Percentiles rank a stretch among this genome's conserved stretches.
Evolutionary conservation across 768 basidiomycete genomes (phyloP).

Genomic region (Tephrocybe sp.): DNA sequence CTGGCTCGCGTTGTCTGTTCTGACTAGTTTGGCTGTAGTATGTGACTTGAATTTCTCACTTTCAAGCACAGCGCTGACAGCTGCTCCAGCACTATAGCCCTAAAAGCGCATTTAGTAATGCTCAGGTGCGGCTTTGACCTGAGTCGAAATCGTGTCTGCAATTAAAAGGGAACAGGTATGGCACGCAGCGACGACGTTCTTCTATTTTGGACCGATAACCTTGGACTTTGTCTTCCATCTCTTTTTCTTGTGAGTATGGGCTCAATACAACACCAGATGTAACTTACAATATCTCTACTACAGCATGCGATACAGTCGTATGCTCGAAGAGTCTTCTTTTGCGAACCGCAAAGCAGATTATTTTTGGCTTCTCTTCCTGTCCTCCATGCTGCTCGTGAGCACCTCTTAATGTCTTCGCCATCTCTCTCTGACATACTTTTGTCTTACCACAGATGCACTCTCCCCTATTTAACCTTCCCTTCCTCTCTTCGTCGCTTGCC

Average conservation of each 20-base stretch:
- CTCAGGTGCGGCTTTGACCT: constrained; percentile 50
- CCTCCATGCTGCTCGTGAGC: constrained; percentile 80
- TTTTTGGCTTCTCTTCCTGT: constrained; percentile 89
- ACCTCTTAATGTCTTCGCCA: constrained; percentile 21
- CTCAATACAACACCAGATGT: constrained; percentile 64
- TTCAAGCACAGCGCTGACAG: constrained; percentile 2
- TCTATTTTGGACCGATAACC: constrained; percentile 93
- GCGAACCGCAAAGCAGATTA: constrained; percentile 91
- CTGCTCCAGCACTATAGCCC: constrained; percentile 71
- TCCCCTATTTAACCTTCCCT: constrained; percentile 87
- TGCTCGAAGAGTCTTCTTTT: constrained; percentile 97
- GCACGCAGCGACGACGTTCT: constrained; percentile 88
- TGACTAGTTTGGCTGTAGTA: constrained; percentile 85
- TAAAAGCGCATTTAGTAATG: constrained; percentile 79
- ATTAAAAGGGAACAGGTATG: constrained; percentile 57
- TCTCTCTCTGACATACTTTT: background rate
- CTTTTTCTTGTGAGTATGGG: constrained; percentile 90
- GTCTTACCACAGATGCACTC: constrained; percentile 74
- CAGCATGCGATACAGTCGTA: constrained; percentile 97
- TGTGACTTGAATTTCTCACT: constrained; percentile 31
- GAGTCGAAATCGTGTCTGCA: constrained; percentile 21
- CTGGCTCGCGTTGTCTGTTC: constrained; percentile 80
- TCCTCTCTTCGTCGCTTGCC: constrained; percentile 89
- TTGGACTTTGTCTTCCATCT: constrained; percentile 96
- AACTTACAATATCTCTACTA: constrained; percentile 45